Base-by-base conservation (phyloP, 108 stramenopile species). In the Mediolabrus comicus region DNA sequence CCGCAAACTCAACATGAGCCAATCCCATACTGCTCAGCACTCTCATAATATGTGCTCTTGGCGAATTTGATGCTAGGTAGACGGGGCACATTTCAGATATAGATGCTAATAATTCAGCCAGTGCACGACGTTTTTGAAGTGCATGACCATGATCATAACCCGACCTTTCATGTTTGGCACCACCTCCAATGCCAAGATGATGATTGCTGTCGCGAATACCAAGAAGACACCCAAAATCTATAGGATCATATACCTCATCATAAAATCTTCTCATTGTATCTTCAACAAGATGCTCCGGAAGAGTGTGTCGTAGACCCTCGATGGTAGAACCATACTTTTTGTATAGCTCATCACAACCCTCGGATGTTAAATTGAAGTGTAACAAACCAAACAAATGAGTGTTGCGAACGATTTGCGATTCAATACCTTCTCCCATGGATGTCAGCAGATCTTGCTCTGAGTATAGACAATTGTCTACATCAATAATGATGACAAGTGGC, bases 391-490 rank as follows among this genome's bases (percentile, higher is more conserved):
- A 89, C 10, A 61, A 41, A 64, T 92, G 86, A 19, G 86, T 92
- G 53, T 85, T 82, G 28, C 69, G 72, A 19, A 92, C 66, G 53
- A 95, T 92, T 79, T 95, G 91, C 10, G 63, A 53, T 77, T 95
- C 94, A 36, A 95, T 86, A 0, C 87, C 88, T 31, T 55, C 35
- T 1, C 53, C 55, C 27, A 39, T 55, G 1, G 65, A 74, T 14
- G 51, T 30, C 25, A 59, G 11, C 2, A 71, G 41, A 38, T 71
- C 72, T 59, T 35, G 22, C 70, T 92, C 86, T 17, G 70, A 62
- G 70, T 95, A 95, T 16, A 95, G 73, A 3, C 87, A 90, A 43
- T 93, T 93, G 81, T 95, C 95, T 24, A 92, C 89, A 73, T 95
- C 95, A 8, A 79, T 71, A 16, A 79, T 31, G 39, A 79, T 64